Base-by-base conservation (phyloP, 352 stramenopile species). In the Phytophthora niederhauseri region DNA sequence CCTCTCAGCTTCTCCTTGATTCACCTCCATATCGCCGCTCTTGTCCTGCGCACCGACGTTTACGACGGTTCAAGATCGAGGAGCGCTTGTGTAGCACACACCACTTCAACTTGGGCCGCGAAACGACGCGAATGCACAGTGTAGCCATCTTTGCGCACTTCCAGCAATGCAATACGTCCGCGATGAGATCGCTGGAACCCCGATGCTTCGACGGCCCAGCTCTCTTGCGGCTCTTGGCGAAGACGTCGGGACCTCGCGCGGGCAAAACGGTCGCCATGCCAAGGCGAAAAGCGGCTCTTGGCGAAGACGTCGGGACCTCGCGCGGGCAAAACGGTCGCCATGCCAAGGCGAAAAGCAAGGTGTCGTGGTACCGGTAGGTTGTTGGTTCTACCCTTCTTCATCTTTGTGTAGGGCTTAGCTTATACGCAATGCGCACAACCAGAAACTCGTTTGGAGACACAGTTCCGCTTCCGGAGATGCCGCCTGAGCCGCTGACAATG, bases 281-380 rank as follows among this genome's bases (percentile, higher is more conserved):
- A 72, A 66, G 15, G 61, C 73, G 5, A 60, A 66, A 15, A 72
- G 43, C 28, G 55, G 43, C 61, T 48, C 61, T 65, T 8, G 38
- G 53, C 43, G 66, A 73, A 56, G 54, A 31, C 26, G 34, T 61
- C 30, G n/a, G 20, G n/a, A 11, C 31, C 6, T 34, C 46, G 34
- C 45, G 38, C 4, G 46, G 5, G 50, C 56, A 62, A 22, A 20
- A 9, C 17, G 50, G 51, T 11, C 30, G 14, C 9, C 48, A 51
- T 41, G 34, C 14, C 15, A 72, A 66, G 15, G 61, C 73, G 5
- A 60, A 66, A 15, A 72, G 43, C 28, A 86, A 85, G 59, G 75
- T 91, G 22, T 69, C 83, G 3, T 93, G 84, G 84, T 93, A 93
- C 56, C 79, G 82, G 84, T 93, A 72, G 17, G 56, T 57, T n/a